Conservation (phyloP, 345 rosid genomes). For the Eucalyptus dawsonii region DNA sequence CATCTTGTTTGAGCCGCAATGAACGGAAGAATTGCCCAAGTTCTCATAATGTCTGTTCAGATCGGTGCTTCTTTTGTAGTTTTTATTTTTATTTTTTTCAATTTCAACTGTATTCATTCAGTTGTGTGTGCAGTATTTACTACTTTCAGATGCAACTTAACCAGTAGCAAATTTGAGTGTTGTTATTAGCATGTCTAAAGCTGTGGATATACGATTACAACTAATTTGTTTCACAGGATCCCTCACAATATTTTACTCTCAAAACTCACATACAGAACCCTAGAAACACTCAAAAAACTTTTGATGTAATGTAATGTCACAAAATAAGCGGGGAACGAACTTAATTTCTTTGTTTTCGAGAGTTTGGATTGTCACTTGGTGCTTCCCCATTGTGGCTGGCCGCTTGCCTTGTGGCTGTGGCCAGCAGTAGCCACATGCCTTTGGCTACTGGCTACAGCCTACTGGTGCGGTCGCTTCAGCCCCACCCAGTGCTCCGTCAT, state of each 20-base stretch:
- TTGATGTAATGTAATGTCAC: not conserved
- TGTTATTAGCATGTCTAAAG: slow-evolving; percentile 79
- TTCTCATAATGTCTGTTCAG: no score
- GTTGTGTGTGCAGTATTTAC: no score
- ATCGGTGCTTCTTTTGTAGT: no score
- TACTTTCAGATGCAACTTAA: slow-evolving; percentile 73
- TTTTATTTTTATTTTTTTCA: not conserved
- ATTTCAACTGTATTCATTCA: not conserved
- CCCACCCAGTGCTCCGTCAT: no score
- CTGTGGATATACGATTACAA: slow-evolving; percentile 45
- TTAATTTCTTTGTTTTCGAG: not conserved
- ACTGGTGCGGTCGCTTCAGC: no score
- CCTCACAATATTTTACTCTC: not conserved
- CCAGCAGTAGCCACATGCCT: no score
- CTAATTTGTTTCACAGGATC: not conserved
- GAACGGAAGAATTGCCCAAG: no score
- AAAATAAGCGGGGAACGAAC: not conserved
- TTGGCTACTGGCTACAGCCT: no score
- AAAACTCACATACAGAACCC: not conserved
- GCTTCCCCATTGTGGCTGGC: no score
- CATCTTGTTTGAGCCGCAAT: no score
- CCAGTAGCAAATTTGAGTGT: slow-evolving; percentile 87
- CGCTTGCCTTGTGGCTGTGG: no score
- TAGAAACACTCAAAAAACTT: not conserved
- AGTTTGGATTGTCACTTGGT: no score